phyloP scores from a whole-genome alignment of 2,329 filamentous ascomycete species.

The Phyllosticta citrichinensis region DNA sequence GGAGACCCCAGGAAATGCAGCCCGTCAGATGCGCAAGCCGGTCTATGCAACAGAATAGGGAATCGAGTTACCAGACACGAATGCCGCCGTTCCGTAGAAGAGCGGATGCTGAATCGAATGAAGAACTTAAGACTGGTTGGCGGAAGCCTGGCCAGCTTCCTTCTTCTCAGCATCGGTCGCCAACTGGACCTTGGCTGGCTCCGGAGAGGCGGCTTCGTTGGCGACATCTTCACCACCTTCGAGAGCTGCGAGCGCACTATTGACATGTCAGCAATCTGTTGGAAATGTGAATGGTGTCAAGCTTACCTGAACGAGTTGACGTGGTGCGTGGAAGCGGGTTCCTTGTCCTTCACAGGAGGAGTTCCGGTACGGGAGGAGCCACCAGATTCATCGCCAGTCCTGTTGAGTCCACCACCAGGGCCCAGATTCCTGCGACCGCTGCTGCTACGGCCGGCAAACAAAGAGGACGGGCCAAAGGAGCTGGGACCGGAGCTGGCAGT shows the following conservation, averaged over 20 bases:
- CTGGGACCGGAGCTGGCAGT: slow-evolving; percentile 47
- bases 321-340: slow-evolving; percentile 48
- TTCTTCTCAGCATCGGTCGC: slow-evolving; percentile 14
- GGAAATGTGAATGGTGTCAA: neutral
- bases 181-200: slow-evolving; percentile 16
- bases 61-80: neutral
- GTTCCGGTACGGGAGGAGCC: slow-evolving; percentile 84
- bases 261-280: slow-evolving; percentile 14
- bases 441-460: slow-evolving; percentile 83
- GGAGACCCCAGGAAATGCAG: slow-evolving; percentile 14
- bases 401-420: slow-evolving; percentile 56
- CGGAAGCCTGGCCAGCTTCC: slow-evolving; percentile 19
- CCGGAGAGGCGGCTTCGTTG: slow-evolving; percentile 13
- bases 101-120: slow-evolving; percentile 6
- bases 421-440: slow-evolving; percentile 71
- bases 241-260: slow-evolving; percentile 44
- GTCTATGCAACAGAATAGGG: slow-evolving; percentile 18
- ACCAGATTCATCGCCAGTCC: slow-evolving; percentile 73
- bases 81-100: neutral
- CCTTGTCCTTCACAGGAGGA: slow-evolving; percentile 58
- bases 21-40: slow-evolving; percentile 15
- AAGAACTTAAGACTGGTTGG: slow-evolving; percentile 24
- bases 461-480: slow-evolving; percentile 70
- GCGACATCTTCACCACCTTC: slow-evolving; percentile 47
- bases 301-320: slow-evolving; percentile 91